Evolutionary conservation across 495 filamentous ascomycete genomes (phyloP), one percentile per base, ranked within the genome.

Genomic region (Annulohypoxylon moriforme): DNA sequence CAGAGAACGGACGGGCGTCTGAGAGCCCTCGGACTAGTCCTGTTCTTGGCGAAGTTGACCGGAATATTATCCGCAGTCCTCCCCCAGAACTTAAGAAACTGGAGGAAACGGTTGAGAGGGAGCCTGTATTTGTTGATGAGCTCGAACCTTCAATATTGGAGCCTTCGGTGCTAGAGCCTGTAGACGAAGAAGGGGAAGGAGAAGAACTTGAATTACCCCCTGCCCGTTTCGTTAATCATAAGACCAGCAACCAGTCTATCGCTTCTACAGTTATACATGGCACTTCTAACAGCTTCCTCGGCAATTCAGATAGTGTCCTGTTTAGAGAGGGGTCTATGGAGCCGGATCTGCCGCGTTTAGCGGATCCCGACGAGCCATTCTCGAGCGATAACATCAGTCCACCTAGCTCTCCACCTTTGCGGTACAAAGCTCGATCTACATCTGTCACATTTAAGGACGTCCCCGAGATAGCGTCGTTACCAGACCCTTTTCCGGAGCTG

Each of bases 381-480:
- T 77, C 75, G 13, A 76, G 79, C 53, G 77, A 78, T 46, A 77
- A 79, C 44, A 67, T 78, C 22, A 84, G 79, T 33, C 79, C 81
- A 25, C 79, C 81, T 5, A 80, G 76, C 68, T 85, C 84, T 2
- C 84, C 83, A 34, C 79, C 80, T 8, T 73, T 82, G 58, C 78
- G 77, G 13, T 77, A 79, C 20, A 79, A 78, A 61, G 71, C 63
- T 1, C 78, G 81, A 47, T 82, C 81, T 16, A 73, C 77, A 16
- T 83, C 81, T 27, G 79, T 82, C 29, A 83, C 79, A 44, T 85
- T 84, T 62, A 79, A 79, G 67, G 80, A 82, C 33, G 75, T 77
- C 44, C 80, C 80, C 29, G 78, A 82, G 16, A 73, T 83, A 40
- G 67, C 74, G 4, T 75, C 78, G 59, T 59, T 82, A 25, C 78